Conservation (phyloP, 768 basidiomycete species). For the Lactifluus echinatus region DNA sequence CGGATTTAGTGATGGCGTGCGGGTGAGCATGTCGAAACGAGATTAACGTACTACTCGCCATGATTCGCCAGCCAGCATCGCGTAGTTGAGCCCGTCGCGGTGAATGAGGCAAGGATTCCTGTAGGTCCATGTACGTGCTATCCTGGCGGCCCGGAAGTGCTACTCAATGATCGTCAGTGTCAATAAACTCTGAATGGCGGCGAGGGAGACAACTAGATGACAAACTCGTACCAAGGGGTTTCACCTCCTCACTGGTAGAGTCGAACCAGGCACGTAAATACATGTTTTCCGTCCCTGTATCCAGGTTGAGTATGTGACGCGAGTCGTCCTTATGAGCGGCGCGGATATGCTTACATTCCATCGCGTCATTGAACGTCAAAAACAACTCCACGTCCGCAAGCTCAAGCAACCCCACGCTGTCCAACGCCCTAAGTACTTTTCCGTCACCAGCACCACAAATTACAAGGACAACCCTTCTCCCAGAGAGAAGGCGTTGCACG, state of each 20-base stretch:
- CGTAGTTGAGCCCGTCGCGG: conserved; percentile 18
- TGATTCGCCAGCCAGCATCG: conserved; percentile 17
- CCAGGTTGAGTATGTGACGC: not conserved
- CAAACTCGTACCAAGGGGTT: conserved; percentile 35
- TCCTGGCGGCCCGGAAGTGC: conserved; percentile 18
- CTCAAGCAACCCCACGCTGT: conserved; percentile 73
- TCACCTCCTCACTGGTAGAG: conserved; percentile 49
- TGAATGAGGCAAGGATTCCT: conserved; percentile 13
- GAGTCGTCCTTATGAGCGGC: too few species aligned
- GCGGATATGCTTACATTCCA: conserved; percentile 83
- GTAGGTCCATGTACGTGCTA: conserved; percentile 4
- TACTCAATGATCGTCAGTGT: not conserved
- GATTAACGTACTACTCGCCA: conserved; percentile 9
- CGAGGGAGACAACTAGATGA: not conserved
- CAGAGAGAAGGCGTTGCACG: conserved; percentile 70
- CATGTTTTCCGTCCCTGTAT: conserved; percentile 87
- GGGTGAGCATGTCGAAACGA: not conserved
- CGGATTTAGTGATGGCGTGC: not conserved
- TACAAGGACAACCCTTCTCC: conserved; percentile 74
- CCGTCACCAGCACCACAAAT: conserved; percentile 73
- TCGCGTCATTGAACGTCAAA: conserved; percentile 73
- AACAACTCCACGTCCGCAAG: conserved; percentile 76
- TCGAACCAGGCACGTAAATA: conserved; percentile 78
- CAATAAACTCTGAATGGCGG: not conserved
- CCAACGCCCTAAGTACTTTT: conserved; percentile 60